Percentiles rank a stretch among this genome's conserved stretches.
These are phyloP conservation scores for Ananas comosus DNA, from an alignment of 176 grass and related monocot species.

Conservation along the genomic window DNA sequence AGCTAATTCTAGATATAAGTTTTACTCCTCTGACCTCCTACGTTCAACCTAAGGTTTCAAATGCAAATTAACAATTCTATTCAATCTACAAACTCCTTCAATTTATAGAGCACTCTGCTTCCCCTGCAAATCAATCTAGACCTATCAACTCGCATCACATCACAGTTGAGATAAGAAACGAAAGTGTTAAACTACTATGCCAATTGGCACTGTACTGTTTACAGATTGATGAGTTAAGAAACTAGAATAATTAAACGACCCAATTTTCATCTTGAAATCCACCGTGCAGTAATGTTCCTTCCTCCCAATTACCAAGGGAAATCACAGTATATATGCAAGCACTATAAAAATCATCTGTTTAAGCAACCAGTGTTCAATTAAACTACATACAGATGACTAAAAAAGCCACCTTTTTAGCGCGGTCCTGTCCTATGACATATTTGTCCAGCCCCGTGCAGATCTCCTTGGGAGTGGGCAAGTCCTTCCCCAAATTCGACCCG, in stretches of 20 bases:
- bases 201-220: not conserved
- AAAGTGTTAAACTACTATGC: not conserved
- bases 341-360: not conserved
- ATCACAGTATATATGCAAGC: not conserved
- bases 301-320: not conserved
- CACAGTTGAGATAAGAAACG: not conserved
- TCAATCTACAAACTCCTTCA: not conserved
- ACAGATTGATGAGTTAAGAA: no score
- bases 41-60: not conserved
- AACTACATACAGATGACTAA: not conserved
- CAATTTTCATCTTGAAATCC: not conserved
- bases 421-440: conserved; percentile 90
- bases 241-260: not conserved
- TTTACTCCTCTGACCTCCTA: not conserved
- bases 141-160: no score
- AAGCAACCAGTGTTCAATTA: conserved; percentile 2
- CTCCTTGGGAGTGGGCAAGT: conserved; percentile 92
- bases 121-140: not conserved
- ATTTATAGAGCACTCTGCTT: not conserved
- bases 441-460: conserved; percentile 92
- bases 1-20: no score
- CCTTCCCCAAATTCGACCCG: conserved; percentile 73
- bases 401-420: conserved; percentile 78
- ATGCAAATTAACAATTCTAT: not conserved
- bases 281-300: not conserved